Percentiles rank a stretch among this genome's conserved stretches.
These are phyloP conservation scores for Colletotrichum kahawae DNA, from an alignment of 2,329 filamentous ascomycete genomes.

Conservation along the genomic window DNA sequence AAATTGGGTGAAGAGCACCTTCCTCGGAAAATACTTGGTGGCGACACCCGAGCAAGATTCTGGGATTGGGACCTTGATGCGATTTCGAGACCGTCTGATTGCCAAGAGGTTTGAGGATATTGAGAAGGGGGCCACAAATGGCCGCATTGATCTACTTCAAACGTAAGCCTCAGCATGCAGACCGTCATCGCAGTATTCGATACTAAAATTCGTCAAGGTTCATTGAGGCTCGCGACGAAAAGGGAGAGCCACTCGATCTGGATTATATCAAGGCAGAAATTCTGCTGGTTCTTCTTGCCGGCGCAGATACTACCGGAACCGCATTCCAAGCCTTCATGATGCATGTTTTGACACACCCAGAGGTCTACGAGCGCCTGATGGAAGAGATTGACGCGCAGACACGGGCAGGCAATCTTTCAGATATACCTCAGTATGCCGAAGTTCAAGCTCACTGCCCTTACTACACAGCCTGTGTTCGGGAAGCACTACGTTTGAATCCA, in stretches of 20 bases:
- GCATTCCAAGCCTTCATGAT: slow-evolving; percentile 52
- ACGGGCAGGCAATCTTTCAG: slow-evolving; percentile 33
- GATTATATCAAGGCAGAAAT: slow-evolving; percentile 60
- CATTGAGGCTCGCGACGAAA: slow-evolving; percentile 46
- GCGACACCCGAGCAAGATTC: slow-evolving; percentile 57
- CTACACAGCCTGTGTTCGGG: slow-evolving; percentile 55
- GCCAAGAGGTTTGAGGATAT: slow-evolving; percentile 51
- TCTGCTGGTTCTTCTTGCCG: slow-evolving; percentile 54
- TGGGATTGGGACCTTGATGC: slow-evolving; percentile 61
- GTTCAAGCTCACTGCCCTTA: slow-evolving; percentile 47
- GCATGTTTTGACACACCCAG: slow-evolving; percentile 41
- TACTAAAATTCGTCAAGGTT: slow-evolving; percentile 33
- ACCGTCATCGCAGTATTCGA: background rate
- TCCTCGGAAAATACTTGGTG: slow-evolving; percentile 55
- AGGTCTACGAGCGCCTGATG: slow-evolving; percentile 51
- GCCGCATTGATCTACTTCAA: slow-evolving; percentile 58
- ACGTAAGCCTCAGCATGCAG: slow-evolving; percentile 33
- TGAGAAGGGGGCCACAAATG: slow-evolving; percentile 45
- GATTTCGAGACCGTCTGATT: slow-evolving; percentile 60
- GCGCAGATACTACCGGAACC: slow-evolving; percentile 58
- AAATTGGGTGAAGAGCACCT: slow-evolving; percentile 58
- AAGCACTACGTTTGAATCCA: slow-evolving; percentile 54
- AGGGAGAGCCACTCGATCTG: slow-evolving; percentile 49
- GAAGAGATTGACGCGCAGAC: slow-evolving; percentile 46
- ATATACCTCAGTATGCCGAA: slow-evolving; percentile 45